A percentile compares a stretch with the other conserved stretches of the same genome.
Conservation (phyloP, 768 basidiomycete genomes). For the Russula griseocarnosa region DNA sequence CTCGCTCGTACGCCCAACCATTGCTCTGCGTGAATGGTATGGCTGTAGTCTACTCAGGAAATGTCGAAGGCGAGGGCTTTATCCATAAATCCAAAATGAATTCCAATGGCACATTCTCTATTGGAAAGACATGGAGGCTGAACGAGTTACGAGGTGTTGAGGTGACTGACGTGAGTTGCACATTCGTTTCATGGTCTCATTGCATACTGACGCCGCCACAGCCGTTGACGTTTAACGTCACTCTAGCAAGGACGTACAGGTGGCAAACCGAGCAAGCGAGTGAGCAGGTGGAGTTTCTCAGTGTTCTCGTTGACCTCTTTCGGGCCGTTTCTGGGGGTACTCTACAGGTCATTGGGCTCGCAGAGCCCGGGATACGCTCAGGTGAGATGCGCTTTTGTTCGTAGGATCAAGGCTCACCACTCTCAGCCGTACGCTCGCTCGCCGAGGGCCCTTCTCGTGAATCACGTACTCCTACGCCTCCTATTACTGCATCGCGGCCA, state of each 20-base stretch:
- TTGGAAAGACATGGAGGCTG: slow-evolving; percentile 94
- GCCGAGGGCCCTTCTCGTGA: slow-evolving; percentile 7
- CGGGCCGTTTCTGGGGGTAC: slow-evolving; percentile 38
- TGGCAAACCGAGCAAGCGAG: slow-evolving; percentile 78
- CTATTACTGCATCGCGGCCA: neutral
- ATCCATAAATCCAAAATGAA: slow-evolving; percentile 98
- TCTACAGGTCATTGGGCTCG: slow-evolving; percentile 58
- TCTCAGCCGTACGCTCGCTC: slow-evolving; percentile 4
- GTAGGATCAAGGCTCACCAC: slow-evolving; percentile 2
- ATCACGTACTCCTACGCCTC: slow-evolving; percentile 20
- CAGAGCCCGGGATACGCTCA: slow-evolving; percentile 39
- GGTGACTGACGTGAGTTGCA: slow-evolving; percentile 42
- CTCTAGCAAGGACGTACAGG: slow-evolving; percentile 81
- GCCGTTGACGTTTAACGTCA: slow-evolving; percentile 71
- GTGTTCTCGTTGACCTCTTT: slow-evolving; percentile 60
- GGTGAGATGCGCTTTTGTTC: slow-evolving; percentile 33
- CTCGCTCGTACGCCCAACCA: slow-evolving; percentile 72
- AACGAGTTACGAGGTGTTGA: slow-evolving; percentile 77
- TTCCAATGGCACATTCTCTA: slow-evolving; percentile 89
- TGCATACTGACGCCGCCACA: slow-evolving; percentile 31
- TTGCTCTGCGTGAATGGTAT: slow-evolving; percentile 4
- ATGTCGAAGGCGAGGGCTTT: slow-evolving; percentile 57
- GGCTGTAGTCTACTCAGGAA: slow-evolving; percentile 42
- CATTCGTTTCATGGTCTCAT: slow-evolving; percentile 8
- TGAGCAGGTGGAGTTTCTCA: slow-evolving; percentile 74